Base-by-base conservation (phyloP, 1,284 basidiomycete genomes). In the Ceratobasidium sp. region DNA sequence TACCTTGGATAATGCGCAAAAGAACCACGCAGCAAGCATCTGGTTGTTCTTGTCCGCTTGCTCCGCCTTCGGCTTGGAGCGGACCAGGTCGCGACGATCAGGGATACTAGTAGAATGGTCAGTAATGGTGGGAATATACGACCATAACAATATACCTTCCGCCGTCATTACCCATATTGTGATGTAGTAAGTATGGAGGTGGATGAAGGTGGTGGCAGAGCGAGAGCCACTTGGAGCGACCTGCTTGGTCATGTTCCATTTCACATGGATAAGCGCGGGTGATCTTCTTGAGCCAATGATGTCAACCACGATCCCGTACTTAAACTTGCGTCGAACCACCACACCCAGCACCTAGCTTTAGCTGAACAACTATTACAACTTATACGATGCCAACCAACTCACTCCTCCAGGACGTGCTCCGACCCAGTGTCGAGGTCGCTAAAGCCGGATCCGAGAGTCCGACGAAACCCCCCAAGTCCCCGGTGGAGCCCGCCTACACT, bases 1-100 rank as follows among this genome's bases (percentile, higher is more conserved):
- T 78, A 94, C 94, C 87, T 96, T 98, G 55, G 94, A 97, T 1
- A 98, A 84, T 9, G 95, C 94, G 80, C 96, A 98, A 79, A 91
- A 94, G 76, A 92, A 88, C 94, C 93, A 98, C 66, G 88, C 85
- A n/a, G 94, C 94, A 38, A 90, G 87, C 35, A 90, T 88, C 77
- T 95, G 89, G 77, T 94, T 94, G 4, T 92, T 91, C 81, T 91
- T 94, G 84, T 96, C 93, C 1, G 91, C 90, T 78, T 93, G 88
- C 77, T 94, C 92, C 57, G 90, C 89, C 85, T 93, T 93, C n/a
- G 86, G 84, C 80, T 88, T 94, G 62, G 82, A 91, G 77, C 84
- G 86, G 21, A 95, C 92, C 41, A 95, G 83, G 77, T 95, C 93
- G 66, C 91, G 84, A 70, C 93, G 87, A 80, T 94, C 92, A 1